Base-by-base conservation (phyloP, 257 asterid species). In the Parsonsia alboflavescens region DNA sequence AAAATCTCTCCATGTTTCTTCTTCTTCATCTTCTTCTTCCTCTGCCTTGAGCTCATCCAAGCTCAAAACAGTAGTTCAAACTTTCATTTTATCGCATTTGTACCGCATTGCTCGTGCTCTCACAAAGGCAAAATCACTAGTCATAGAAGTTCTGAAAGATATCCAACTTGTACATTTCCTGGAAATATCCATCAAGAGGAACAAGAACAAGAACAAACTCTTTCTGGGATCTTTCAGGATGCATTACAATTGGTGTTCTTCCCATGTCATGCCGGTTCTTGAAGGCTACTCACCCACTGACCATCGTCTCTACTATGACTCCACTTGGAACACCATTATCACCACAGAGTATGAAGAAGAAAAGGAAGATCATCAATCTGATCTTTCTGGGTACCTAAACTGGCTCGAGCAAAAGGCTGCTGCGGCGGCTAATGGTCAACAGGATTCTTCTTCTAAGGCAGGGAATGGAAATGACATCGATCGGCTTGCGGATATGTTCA, bases 221-320 rank as follows among this genome's bases (percentile, higher is more conserved):
- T 79, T 86, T 44, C 81, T 91, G 67, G 86, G 96, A 2, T 93
- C 98, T 4, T 93, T 93, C 57, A 79, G 96, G 76, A 72, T 91
- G 72, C 98, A 91, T 53, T 91, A 93, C 82, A 93, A 89, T 46
- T 93, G 98, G 98, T 91, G 97, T 70, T 84, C 97, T 39, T 86
- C 97, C 1, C 87, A 82, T 65, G 84, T 84, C 15, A 73, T 84
- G 77, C 95, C 96, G 7, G 77, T 76, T 3, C 84, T 82, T 1
- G 54, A 17, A 84, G 6, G 8, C 85, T 75, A 2, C 78, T 71
- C 71, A 53, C 21, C 70, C 17, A 59, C 81, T 0, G 64, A 70
- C n/a, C 82, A 86, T 33, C 39, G 1, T 21, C 72, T 74, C 30
- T 85, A 85, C 88, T 87, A 85, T 30, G 93, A 86, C 48, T 80